These are phyloP conservation scores for Globisporangium splendens DNA, from an alignment of 352 stramenopile genomes.

Conservation along the genomic window DNA sequence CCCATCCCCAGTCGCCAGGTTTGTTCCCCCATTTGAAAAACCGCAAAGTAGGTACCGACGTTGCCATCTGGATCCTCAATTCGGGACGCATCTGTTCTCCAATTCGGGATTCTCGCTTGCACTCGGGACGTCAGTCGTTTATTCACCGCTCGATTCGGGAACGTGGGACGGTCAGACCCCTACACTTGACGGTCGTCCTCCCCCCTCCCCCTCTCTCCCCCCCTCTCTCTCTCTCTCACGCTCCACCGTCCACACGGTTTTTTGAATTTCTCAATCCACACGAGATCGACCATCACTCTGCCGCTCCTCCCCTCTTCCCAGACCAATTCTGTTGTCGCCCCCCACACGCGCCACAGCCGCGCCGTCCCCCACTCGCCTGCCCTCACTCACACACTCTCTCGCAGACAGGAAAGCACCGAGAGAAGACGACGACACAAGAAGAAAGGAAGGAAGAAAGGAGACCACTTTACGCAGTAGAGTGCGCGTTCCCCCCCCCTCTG, in stretches of 20 bases:
- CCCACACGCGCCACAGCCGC: neutral
- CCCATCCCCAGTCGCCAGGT: neutral
- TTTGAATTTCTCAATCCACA: constrained; percentile 38
- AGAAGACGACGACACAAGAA: neutral
- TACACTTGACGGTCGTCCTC: constrained; percentile 7
- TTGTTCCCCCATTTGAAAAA: neutral
- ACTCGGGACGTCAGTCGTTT: neutral
- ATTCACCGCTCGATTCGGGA: constrained; percentile 11
- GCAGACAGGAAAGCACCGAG: neutral
- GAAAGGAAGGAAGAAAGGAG: too few species aligned
- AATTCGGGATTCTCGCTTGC: neutral
- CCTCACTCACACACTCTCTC: neutral
- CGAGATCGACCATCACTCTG: constrained; percentile 15
- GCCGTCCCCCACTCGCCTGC: neutral
- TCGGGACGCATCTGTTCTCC: neutral
- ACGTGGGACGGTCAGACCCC: constrained; percentile 7
- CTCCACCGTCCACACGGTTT: constrained; percentile 21
- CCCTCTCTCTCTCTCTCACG: constrained; percentile 12
- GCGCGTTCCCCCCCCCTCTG: neutral
- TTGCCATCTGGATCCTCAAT: neutral
- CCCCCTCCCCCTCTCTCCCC: constrained; percentile 4
- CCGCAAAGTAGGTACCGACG: neutral
- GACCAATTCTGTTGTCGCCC: constrained; percentile 18
- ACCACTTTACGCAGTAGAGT: too few species aligned
- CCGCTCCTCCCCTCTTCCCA: constrained; percentile 17